A percentile compares a stretch with the other conserved stretches of the same genome.
Evolutionary conservation across 768 basidiomycete genomes (phyloP).

Genomic region (Serendipita sp.): DNA sequence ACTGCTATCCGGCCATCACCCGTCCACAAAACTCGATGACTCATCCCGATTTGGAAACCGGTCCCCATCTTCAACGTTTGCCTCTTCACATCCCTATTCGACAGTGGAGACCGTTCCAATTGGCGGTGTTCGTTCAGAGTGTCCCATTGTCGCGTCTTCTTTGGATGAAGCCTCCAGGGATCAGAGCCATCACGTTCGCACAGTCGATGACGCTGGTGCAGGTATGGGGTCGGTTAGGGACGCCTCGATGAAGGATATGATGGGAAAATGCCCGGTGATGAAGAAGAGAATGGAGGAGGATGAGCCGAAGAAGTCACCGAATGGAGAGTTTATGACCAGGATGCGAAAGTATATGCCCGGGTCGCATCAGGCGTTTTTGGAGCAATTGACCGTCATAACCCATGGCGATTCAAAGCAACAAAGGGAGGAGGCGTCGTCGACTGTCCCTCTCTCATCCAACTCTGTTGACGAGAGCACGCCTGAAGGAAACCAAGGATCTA

Average conservation of each 20-base stretch:
- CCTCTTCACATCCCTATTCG: too few relatives aligned
- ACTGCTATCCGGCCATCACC: too few relatives aligned
- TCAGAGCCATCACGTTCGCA: too few relatives aligned
- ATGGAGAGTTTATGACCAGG: slow-evolving; percentile 55
- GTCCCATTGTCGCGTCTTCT: too few relatives aligned
- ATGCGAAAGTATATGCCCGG: slow-evolving; percentile 91
- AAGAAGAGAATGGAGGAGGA: neutral
- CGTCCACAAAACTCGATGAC: too few relatives aligned
- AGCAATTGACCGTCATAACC: slow-evolving; percentile 49
- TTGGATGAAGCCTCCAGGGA: too few relatives aligned
- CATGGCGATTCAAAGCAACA: slow-evolving; percentile 28
- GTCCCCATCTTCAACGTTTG: too few relatives aligned
- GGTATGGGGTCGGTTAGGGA: neutral
- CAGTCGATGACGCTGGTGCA: neutral
- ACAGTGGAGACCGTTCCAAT: too few relatives aligned
- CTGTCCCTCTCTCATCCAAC: slow-evolving; percentile 4
- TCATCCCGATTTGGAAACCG: too few relatives aligned
- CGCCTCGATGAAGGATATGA: neutral
- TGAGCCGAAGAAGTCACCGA: slow-evolving; percentile 14
- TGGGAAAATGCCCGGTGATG: neutral
- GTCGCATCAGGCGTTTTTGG: slow-evolving; percentile 58
- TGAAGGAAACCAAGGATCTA: neutral
- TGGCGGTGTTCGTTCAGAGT: too few relatives aligned
- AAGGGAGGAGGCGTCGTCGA: neutral
- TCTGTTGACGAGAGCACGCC: slow-evolving; percentile 20